Evolutionary conservation across 78 protist genomes (phyloP).

Genomic region (Chrysochromulina tobinii): DNA sequence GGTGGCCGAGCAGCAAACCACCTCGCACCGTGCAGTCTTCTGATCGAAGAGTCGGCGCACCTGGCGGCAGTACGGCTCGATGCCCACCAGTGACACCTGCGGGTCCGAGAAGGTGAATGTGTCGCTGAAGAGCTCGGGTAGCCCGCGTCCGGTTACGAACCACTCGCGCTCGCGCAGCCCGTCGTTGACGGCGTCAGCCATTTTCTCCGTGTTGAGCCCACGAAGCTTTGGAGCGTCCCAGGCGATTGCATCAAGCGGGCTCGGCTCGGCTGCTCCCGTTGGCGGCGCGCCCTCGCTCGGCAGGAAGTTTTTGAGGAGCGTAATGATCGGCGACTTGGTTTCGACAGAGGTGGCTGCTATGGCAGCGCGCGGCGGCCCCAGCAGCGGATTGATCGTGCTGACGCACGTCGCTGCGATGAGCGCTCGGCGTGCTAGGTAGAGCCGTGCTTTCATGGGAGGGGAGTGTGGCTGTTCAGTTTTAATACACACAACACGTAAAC

Average conservation of each 20-base stretch:
- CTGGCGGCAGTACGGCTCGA: background rate
- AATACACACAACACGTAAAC: no score
- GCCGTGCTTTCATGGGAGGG: no score
- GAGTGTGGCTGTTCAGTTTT: no score
- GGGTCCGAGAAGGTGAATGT: conserved; percentile 2
- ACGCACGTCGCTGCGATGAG: no score
- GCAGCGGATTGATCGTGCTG: no score
- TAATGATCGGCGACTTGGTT: no score
- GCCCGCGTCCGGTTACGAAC: background rate
- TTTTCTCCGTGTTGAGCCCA: background rate
- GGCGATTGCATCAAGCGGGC: background rate
- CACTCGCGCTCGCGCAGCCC: conserved; percentile 26
- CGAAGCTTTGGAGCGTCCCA: conserved; percentile 4
- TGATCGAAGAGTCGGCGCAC: conserved; percentile 30
- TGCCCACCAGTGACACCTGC: conserved; percentile 1
- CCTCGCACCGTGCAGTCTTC: background rate
- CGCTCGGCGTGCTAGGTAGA: no score
- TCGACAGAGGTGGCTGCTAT: no score
- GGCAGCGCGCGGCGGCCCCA: no score
- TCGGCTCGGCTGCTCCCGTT: no score
- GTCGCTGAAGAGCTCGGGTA: conserved; percentile 23
- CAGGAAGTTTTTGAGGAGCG: no score
- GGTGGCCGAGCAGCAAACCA: background rate
- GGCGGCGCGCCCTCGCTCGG: no score
- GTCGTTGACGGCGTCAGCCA: background rate